Evolutionary conservation across 495 filamentous ascomycete species (phyloP), one percentile per base, ranked within the genome.

Genomic region (Aspergillus mulundensis): DNA sequence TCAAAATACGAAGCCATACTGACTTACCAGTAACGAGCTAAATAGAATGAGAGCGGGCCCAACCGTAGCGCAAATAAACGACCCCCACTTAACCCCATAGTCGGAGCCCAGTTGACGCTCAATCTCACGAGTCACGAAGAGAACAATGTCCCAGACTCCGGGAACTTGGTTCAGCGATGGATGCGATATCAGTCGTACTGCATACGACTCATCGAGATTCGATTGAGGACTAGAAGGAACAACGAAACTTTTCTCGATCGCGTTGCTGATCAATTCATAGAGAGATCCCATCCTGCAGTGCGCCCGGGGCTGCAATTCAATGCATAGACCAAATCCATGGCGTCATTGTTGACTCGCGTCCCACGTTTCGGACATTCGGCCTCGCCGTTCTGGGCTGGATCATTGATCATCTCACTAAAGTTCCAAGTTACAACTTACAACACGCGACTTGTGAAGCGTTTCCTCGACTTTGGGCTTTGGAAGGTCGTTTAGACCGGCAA

Each of bases 291-390:
- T 50, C 48, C 48, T 50, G 48, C 32, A 36, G 32, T 15, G 32
- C 47, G 47, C 34, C 47, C 30, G 18, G 32, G 15, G 19, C n/a
- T 12, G 15, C n/a, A 32, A 18, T n/a, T n/a, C 25, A 28, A 28
- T 28, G 25, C 25, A 28, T 28, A 8, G 4, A 24, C 28, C 48
- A 50, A 20, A 50, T 48, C 50, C 45, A 65, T 62, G 62, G 43
- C 59, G 60, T 62, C 60, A 66, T 59, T 58, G 57, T 62, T 57
- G 60, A 61, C 56, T 62, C 60, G 59, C 63, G 60, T 66, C 57
- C 63, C 63, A 62, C 60, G 60, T 62, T 62, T 62, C 57, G 57
- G 55, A 14, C 25, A 28, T 50, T 53, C 54, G 59, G 60, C 46
- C 41, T 64, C 38, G 54, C 48, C 49, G 46, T 62, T 58, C 47